These are phyloP conservation scores for Candida corydali DNA, from an alignment of 805 yeast genomes.

Conservation along the genomic window DNA sequence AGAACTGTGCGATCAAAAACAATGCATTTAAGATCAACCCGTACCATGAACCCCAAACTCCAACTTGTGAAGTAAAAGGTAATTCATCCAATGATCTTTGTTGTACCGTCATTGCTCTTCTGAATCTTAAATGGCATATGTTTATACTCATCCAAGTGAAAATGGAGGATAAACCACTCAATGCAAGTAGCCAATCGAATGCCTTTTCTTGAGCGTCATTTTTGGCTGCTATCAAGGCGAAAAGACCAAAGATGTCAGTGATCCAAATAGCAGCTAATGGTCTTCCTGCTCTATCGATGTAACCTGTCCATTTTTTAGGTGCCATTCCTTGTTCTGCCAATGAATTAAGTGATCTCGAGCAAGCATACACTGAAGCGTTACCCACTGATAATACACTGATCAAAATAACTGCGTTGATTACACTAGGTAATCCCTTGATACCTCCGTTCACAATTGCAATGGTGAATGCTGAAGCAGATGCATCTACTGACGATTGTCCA, in stretches of 20 bases:
- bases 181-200: slow-evolving; percentile 61
- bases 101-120: slow-evolving; percentile 54
- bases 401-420: slow-evolving; percentile 66
- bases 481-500: slow-evolving; percentile 47
- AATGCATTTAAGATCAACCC: slow-evolving; percentile 47
- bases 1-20: slow-evolving; percentile 56
- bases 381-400: slow-evolving; percentile 69
- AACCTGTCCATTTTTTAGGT: slow-evolving; percentile 53
- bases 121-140: slow-evolving; percentile 56
- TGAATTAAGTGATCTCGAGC: slow-evolving; percentile 63
- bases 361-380: slow-evolving; percentile 66
- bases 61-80: slow-evolving; percentile 50
- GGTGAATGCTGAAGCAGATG: slow-evolving; percentile 74
- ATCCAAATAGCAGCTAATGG: slow-evolving; percentile 56
- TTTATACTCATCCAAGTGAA: slow-evolving; percentile 64
- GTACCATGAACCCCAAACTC: slow-evolving; percentile 50
- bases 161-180: slow-evolving; percentile 59
- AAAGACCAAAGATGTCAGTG: slow-evolving; percentile 52
- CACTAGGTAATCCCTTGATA: slow-evolving; percentile 57
- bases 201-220: slow-evolving; percentile 45
- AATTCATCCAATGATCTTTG: slow-evolving; percentile 48
- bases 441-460: slow-evolving; percentile 66
- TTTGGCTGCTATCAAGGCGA: slow-evolving; percentile 61
- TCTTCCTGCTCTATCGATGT: slow-evolving; percentile 64
- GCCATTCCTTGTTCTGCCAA: slow-evolving; percentile 62